phyloP scores from a whole-genome alignment of 2,329 filamentous ascomycete genomes.

The Calonectria honghensis region DNA sequence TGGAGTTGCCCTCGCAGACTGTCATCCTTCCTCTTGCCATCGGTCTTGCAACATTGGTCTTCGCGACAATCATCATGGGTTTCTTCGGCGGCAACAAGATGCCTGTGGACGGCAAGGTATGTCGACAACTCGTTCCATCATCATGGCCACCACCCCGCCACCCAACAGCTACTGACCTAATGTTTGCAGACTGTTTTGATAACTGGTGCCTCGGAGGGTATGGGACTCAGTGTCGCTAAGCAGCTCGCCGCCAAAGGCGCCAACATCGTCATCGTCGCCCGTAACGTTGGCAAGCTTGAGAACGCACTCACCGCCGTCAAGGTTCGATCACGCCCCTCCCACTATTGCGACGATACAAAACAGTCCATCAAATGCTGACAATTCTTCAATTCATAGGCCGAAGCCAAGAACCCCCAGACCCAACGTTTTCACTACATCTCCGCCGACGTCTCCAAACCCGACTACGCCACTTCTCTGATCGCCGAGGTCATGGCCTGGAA shows the following conservation, averaged over 20 bases:
- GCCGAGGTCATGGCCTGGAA: slow-evolving; percentile 87
- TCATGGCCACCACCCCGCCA: slow-evolving; percentile 4
- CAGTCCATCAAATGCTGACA: not conserved
- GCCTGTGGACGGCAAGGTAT: slow-evolving; percentile 88
- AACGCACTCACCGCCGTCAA: slow-evolving; percentile 79
- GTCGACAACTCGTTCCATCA: slow-evolving; percentile 46
- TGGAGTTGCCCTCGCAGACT: slow-evolving; percentile 48
- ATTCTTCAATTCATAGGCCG: slow-evolving; percentile 66
- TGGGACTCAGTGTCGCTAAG: slow-evolving; percentile 85
- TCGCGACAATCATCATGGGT: slow-evolving; percentile 75
- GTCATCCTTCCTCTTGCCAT: slow-evolving; percentile 37
- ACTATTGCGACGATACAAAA: not conserved
- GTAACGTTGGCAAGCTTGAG: slow-evolving; percentile 84
- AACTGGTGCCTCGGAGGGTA: slow-evolving; percentile 94
- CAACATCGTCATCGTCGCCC: slow-evolving; percentile 89
- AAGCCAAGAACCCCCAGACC: slow-evolving; percentile 76
- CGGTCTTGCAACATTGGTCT: slow-evolving; percentile 42
- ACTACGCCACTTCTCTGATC: slow-evolving; percentile 82
- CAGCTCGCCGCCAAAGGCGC: slow-evolving; percentile 89
- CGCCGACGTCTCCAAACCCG: slow-evolving; percentile 84
- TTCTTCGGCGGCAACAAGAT: slow-evolving; percentile 83
- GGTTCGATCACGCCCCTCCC: slow-evolving; percentile 63
- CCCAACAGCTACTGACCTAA: slow-evolving; percentile 26
- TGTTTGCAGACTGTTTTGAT: slow-evolving; percentile 82
- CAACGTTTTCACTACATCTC: slow-evolving; percentile 91